Base-by-base conservation (phyloP, 345 rosid genomes). In the Bruguiera parviflora region DNA sequence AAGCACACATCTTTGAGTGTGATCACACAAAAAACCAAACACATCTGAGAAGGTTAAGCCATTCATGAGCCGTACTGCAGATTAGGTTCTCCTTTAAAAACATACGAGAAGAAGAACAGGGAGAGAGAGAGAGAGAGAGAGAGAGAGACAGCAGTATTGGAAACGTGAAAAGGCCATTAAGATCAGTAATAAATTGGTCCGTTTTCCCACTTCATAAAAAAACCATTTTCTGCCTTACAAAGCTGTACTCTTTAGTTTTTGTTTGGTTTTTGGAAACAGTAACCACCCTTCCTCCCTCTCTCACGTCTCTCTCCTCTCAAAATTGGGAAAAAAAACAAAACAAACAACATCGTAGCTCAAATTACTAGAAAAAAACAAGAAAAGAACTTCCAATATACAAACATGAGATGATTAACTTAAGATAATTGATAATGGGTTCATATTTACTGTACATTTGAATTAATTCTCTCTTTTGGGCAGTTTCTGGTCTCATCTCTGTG, bases 121-220 rank as follows among this genome's bases (percentile, higher is more conserved):
- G 52, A 58, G 46, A 68, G 10, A 51, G 6, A 58, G 27, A 53
- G 24, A 39, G 1, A 21, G 46, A 28, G 32, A 25, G 35, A 21
- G 21, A 22, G 4, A 27, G 70, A 9, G 57, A 53, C 20, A 72
- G 31, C 53, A 69, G 75, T 25, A 61, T 64, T 60, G 65, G 78
- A 31, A 74, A 67, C 46, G 58, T 2, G 63, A 43, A 72, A 65
- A 52, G 53, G 63, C 20, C 8, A 64, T 55, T 63, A 75, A 75
- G 33, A 67, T 51, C 33, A 55, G 51, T 8, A 64, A 31, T 29
- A 29, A 64, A 65, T 57, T 32, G 70, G 8, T 15, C 37, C 31
- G 4, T 51, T 21, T 21, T 65, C 28, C 58, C 58, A 51, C 57
- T 69, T 69, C 31, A 16, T 8, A 6, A 20, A 43, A 67, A 60